Base-by-base conservation (phyloP, 2,329 filamentous ascomycete genomes). In the Talaromyces piceae region DNA sequence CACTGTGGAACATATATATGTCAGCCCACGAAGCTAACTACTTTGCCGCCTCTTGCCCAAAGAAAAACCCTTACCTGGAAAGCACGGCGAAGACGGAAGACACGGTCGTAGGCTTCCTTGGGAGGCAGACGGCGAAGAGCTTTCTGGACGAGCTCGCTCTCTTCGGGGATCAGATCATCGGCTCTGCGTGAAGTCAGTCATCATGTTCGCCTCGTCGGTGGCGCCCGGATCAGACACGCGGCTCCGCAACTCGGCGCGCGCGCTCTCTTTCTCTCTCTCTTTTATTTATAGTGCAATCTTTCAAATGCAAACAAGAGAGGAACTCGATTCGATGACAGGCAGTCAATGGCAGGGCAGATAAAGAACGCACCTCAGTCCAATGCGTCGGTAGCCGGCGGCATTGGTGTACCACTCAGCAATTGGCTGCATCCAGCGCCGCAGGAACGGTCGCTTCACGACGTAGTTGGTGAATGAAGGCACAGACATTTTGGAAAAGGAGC, bases 11-110 rank as follows among this genome's bases (percentile, higher is more conserved):
- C 48, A 50, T n/a, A 47, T 66, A 59, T 43, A 33, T 51, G 50
- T 43, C 53, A 45, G 44, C 41, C 54, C 39, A 43, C 46, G 12
- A 23, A 52, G 23, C 47, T 30, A 20, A 22, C 18, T 20, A 22
- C n/a, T 26, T 20, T n/a, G n/a, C n/a, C n/a, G n/a, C n/a, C 33
- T 9, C 26, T 33, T 22, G 28, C 45, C 57, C 69, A 58, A 39
- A 39, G n/a, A 20, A 43, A 20, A 31, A 23, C 11, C 18, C 37
- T 31, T 75, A 87, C 84, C 80, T 98, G 93, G 75, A 94, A 84
- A 65, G 93, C 91, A 75, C 93, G 85, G 77, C 93, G 88, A 73
- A 98, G 83, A 68, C 93, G 91, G 85, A 90, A 98, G 71, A 97
- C 83, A 71, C 93, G 91, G 78, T 98, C 93, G 77, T 97, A 97